Conservation (phyloP, 768 basidiomycete genomes). For the Russula compacta region DNA sequence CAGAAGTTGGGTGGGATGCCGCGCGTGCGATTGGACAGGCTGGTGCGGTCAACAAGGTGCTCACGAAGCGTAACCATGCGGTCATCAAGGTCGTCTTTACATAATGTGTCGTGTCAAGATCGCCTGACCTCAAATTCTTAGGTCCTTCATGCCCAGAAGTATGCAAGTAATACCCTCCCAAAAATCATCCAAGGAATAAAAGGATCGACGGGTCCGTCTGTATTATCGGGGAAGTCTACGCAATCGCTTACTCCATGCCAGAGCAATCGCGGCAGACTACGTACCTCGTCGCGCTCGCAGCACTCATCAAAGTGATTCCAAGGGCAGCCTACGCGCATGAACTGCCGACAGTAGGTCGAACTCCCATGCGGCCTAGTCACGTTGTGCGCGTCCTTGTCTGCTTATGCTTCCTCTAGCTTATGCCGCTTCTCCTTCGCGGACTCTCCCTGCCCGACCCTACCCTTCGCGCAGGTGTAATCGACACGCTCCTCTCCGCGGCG, state of each 20-base stretch:
- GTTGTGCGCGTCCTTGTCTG: not conserved
- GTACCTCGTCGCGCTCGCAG: slow-evolving; percentile 75
- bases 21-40: slow-evolving; percentile 69
- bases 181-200: slow-evolving; percentile 62
- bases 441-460: slow-evolving; percentile 67
- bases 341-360: slow-evolving; percentile 45
- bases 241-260: slow-evolving; percentile 21
- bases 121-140: slow-evolving; percentile 26
- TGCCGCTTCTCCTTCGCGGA: slow-evolving; percentile 81
- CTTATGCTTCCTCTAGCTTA: slow-evolving; percentile 44
- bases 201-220: slow-evolving; percentile 39
- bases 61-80: slow-evolving; percentile 73
- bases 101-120: not conserved
- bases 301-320: slow-evolving; percentile 72
- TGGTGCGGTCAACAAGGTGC: slow-evolving; percentile 45
- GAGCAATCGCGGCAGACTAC: slow-evolving; percentile 50
- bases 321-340: slow-evolving; percentile 63
- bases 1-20: slow-evolving; percentile 55
- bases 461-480: slow-evolving; percentile 73
- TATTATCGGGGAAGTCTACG: not conserved
- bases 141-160: slow-evolving; percentile 69
- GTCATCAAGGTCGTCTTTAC: slow-evolving; percentile 52
- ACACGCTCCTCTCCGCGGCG: slow-evolving; percentile 64
- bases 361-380: not conserved
- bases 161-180: slow-evolving; percentile 63